Conservation (phyloP, 1,284 basidiomycete species). For the Sanghuangporus baumii region DNA sequence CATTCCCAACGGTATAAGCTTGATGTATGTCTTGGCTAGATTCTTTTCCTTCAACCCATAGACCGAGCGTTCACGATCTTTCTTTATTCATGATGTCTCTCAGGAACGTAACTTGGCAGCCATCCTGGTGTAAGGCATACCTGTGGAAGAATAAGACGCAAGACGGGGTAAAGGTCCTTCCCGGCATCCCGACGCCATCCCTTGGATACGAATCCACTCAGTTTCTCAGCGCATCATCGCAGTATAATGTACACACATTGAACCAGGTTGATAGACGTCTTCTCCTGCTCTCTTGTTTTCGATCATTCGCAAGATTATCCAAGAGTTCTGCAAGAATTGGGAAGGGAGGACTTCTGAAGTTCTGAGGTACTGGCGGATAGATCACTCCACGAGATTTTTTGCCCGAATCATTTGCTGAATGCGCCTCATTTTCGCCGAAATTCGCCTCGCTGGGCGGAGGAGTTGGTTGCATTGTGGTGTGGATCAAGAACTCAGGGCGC, state of each 20-base stretch:
- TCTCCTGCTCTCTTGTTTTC: slow-evolving; percentile 63
- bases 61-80: slow-evolving; percentile 84
- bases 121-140: slow-evolving; percentile 30
- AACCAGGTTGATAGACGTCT: slow-evolving; percentile 67
- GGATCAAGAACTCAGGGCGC: neutral
- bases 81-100: slow-evolving; percentile 39
- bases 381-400: neutral
- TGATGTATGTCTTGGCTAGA: slow-evolving; percentile 85
- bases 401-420: neutral
- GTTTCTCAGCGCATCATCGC: neutral
- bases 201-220: slow-evolving; percentile 31
- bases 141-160: slow-evolving; percentile 73
- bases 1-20: slow-evolving; percentile 75
- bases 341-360: slow-evolving; percentile 63
- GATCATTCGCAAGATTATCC: slow-evolving; percentile 60
- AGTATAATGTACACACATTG: slow-evolving; percentile 43
- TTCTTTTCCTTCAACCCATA: slow-evolving; percentile 92
- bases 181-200: slow-evolving; percentile 75
- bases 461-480: slow-evolving; percentile 7
- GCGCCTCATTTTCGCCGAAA: neutral
- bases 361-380: slow-evolving; percentile 54
- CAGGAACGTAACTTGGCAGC: neutral
- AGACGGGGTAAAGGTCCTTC: slow-evolving; percentile 67
- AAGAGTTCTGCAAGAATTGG: slow-evolving; percentile 60
- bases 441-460: slow-evolving; percentile 4